These are phyloP conservation scores for Zoysia matrella DNA, from an alignment of 202 grass and related monocot species.

Conservation along the genomic window DNA sequence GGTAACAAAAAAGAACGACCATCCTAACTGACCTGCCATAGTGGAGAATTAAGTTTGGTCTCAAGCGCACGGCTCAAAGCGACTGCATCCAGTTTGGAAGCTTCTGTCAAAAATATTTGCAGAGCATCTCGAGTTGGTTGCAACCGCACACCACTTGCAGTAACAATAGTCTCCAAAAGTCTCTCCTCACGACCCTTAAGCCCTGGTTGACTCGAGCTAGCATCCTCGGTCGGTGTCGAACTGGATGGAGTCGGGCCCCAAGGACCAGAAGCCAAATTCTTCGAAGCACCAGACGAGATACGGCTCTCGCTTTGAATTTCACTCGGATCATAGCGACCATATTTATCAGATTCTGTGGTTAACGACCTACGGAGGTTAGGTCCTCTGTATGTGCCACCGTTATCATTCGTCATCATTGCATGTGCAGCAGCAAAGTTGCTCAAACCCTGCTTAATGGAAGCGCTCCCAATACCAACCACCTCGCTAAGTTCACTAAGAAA, in stretches of 20 bases:
- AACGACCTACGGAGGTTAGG: conserved; percentile 84
- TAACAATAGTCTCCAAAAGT: conserved; percentile 94
- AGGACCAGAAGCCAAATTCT: conserved; percentile 58
- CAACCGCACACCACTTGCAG: conserved; percentile 81
- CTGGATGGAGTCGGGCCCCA: conserved; percentile 72
- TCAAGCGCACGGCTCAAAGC: conserved; percentile 83
- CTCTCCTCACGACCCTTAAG: conserved; percentile 81
- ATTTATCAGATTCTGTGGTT: conserved; percentile 79
- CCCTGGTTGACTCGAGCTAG: conserved; percentile 60
- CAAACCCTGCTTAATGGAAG: conserved; percentile 88
- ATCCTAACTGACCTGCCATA: conserved; percentile 81
- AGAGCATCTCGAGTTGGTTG: conserved; percentile 96
- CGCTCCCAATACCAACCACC: conserved; percentile 89
- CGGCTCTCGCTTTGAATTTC: conserved; percentile 63
- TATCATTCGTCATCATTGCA: conserved; percentile 80
- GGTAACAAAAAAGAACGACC: conserved; percentile 26
- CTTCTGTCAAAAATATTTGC: conserved; percentile 78
- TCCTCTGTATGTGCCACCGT: conserved; percentile 69
- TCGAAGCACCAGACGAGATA: conserved; percentile 62
- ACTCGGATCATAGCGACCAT: conserved; percentile 69
- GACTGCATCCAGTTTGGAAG: conserved; percentile 84
- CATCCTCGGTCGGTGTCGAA: conserved; percentile 58
- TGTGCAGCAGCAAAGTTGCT: conserved; percentile 82
- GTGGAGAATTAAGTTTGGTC: conserved; percentile 81
- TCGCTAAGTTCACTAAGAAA: conserved; percentile 80